Evolutionary conservation across 148 eudicot genomes (phyloP).

Genomic region (Cornus controversa): DNA sequence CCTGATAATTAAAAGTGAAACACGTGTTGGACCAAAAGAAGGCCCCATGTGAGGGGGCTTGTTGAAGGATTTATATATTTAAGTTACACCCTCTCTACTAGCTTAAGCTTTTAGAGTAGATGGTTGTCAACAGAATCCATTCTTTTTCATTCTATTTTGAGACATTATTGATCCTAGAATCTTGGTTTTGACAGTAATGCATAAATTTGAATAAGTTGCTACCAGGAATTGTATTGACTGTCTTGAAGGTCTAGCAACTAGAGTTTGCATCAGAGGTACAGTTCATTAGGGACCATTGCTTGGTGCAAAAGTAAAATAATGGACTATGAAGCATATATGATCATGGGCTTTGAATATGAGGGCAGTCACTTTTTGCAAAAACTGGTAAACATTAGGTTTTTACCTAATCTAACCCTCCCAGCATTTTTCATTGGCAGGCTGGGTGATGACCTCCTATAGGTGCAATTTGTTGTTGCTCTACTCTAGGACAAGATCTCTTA

Average conservation of each 20-base stretch:
- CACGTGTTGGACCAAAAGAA: too few relatives aligned
- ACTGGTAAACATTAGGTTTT: background rate
- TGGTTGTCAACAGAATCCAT: too few relatives aligned
- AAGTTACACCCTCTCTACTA: too few relatives aligned
- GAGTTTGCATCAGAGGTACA: background rate
- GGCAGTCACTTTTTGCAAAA: background rate
- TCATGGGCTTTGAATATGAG: background rate
- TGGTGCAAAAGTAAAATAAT: background rate
- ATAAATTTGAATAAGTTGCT: background rate
- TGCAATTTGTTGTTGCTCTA: background rate
- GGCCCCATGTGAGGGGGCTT: too few relatives aligned
- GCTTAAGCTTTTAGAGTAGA: too few relatives aligned
- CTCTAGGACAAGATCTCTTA: constrained; percentile 2
- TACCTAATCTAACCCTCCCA: background rate
- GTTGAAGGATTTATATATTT: too few relatives aligned
- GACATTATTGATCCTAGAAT: constrained; percentile 4
- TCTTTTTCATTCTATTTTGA: too few relatives aligned
- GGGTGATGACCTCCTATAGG: background rate
- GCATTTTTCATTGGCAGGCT: background rate
- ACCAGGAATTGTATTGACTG: background rate
- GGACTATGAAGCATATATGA: background rate
- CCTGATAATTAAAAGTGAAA: too few relatives aligned
- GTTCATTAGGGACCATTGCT: background rate
- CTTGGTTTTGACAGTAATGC: background rate
- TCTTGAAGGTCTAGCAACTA: background rate